Evolutionary conservation across 2,329 filamentous ascomycete genomes (phyloP).

Genomic region (Aspergillus fumigatiaffinis): DNA sequence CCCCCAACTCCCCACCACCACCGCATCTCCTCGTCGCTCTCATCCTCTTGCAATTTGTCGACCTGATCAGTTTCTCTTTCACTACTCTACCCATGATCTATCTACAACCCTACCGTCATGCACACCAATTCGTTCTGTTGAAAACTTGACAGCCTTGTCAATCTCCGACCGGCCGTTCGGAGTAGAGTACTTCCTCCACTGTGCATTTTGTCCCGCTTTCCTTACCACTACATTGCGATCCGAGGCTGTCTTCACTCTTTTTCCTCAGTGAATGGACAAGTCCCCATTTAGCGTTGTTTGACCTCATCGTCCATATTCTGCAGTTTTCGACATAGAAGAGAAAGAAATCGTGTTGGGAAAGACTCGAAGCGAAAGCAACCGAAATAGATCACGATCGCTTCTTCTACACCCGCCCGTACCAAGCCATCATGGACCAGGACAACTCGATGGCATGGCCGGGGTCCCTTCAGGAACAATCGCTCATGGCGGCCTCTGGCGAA

Average conservation of each 20-base stretch:
- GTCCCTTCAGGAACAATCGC: slow-evolving; percentile 35
- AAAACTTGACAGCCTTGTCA: not conserved
- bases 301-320: not conserved
- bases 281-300: not conserved
- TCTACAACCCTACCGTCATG: not conserved
- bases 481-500: slow-evolving; percentile 37
- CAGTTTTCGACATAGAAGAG: not conserved
- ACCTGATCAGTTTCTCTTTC: not conserved
- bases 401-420: not conserved
- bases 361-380: not conserved
- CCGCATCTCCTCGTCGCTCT: not conserved
- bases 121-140: not conserved
- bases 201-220: not conserved
- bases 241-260: not conserved
- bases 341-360: not conserved
- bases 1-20: not conserved
- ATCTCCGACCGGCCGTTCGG: not conserved
- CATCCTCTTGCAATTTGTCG: slow-evolving; percentile 4
- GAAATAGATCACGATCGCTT: not conserved
- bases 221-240: not conserved
- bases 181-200: not conserved
- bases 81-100: not conserved
- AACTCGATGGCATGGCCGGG: slow-evolving; percentile 38
- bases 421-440: slow-evolving; percentile 36
- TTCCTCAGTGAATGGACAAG: not conserved